Percentiles rank a stretch among this genome's conserved stretches.
Evolutionary conservation across 2,329 filamentous ascomycete species (phyloP).

Genomic region (Claviceps maximensis): DNA sequence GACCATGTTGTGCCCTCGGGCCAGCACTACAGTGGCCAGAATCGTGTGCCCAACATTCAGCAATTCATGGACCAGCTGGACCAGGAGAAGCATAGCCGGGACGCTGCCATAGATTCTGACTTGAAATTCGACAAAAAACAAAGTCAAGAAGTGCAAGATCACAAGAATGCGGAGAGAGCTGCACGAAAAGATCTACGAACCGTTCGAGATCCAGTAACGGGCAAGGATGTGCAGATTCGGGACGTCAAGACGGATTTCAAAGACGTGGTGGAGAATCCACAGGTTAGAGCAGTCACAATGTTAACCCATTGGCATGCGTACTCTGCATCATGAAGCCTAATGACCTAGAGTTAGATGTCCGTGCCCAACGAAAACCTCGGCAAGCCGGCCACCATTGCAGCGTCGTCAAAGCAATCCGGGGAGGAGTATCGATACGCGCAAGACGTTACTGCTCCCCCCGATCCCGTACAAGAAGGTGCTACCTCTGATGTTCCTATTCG

Average conservation of each 20-base stretch:
- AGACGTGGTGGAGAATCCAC: constrained; percentile 57
- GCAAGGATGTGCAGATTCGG: constrained; percentile 73
- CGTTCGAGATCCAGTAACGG: constrained; percentile 82
- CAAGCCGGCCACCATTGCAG: constrained; percentile 59
- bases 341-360: constrained; percentile 41
- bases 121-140: constrained; percentile 21
- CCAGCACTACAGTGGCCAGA: constrained; percentile 69
- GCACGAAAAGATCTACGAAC: constrained; percentile 43
- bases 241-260: constrained; percentile 60
- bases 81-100: constrained; percentile 61
- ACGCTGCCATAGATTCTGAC: constrained; percentile 54
- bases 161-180: constrained; percentile 24
- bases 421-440: constrained; percentile 75
- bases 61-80: constrained; percentile 73
- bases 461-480: constrained; percentile 65
- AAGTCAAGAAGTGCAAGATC: constrained; percentile 26
- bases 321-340: background rate
- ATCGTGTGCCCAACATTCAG: constrained; percentile 78
- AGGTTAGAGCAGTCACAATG: constrained; percentile 28
- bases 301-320: background rate
- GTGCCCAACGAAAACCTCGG: constrained; percentile 83
- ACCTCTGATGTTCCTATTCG: constrained; percentile 93
- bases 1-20: constrained; percentile 31
- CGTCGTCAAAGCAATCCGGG: constrained; percentile 55
- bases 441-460: constrained; percentile 82